These are phyloP conservation scores for Noccaea bulbosa DNA, from an alignment of 345 rosid species.

Conservation along the genomic window DNA sequence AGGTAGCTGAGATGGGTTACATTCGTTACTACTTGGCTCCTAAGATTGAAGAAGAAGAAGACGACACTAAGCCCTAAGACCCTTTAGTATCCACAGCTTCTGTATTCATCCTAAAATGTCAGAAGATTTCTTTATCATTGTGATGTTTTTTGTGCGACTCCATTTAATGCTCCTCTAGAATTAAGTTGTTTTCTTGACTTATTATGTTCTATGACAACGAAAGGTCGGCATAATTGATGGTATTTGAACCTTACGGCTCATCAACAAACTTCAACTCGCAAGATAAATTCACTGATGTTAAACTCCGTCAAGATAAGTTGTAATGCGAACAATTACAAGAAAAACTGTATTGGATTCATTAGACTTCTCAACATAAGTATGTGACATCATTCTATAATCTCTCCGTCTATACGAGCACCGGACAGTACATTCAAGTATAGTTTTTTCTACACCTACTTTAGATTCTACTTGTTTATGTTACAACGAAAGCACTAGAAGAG, in stretches of 20 bases:
- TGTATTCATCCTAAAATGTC: not conserved
- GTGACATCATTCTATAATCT: not conserved
- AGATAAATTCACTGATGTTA: not conserved
- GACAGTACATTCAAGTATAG: conserved; percentile 5
- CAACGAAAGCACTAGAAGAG: conserved; percentile 85
- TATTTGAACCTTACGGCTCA: not conserved
- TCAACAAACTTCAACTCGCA: not conserved
- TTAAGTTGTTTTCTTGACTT: conserved; percentile 23
- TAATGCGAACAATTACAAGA: not conserved
- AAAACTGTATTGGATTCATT: not conserved
- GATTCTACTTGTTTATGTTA: conserved; percentile 43
- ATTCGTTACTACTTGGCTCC: conserved; percentile 95
- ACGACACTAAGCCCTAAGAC: conserved; percentile 66
- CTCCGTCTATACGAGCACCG: not conserved
- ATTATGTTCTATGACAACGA: conserved; percentile 7
- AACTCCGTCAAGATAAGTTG: not conserved
- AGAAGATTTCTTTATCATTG: not conserved
- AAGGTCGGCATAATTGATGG: not conserved
- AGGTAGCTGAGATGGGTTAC: conserved; percentile 98
- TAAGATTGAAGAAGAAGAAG: conserved; percentile 97
- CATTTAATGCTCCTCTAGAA: conserved; percentile 17
- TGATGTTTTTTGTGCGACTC: conserved; percentile 6
- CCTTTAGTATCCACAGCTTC: not conserved
- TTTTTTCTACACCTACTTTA: not conserved
- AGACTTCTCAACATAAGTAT: conserved; percentile 2